Base-by-base conservation (phyloP, 495 filamentous ascomycete genomes). In the Lindgomyces ingoldianus region DNA sequence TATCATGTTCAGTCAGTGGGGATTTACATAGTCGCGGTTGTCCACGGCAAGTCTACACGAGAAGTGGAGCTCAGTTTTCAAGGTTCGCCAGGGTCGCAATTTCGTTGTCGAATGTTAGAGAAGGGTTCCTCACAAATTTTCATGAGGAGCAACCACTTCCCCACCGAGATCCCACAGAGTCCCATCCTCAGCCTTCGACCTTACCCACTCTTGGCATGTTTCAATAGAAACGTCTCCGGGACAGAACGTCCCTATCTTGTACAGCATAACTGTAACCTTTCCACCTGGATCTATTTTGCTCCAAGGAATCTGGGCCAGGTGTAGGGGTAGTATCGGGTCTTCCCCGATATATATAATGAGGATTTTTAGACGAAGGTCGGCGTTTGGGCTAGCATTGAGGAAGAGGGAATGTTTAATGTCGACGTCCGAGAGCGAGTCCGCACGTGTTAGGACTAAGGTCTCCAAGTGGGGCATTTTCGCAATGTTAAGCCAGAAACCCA, bases 391-490 rank as follows among this genome's bases (percentile, higher is more conserved):
- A n/a, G n/a, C n/a, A n/a, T n/a, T n/a, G n/a, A 14, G n/a, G 22
- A 41, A 56, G 42, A 55, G 61, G 39, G 47, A 42, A n/a, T 26
- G n/a, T 26, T 66, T 60, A 12, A 66, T 55, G 21, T 65, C 59
- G 0, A 26, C 22, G 26, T 65, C 64, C 29, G 61, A 39, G 22
- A 75, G 49, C 16, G 62, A 36, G 33, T 73, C 64, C 12, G 75
- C 69, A 48, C 76, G 73, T n/a, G 74, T 73, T 48, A 78, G 64
- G 33, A 78, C 71, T 6, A 79, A 48, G 24, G 70, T 74, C 19
- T 72, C 73, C n/a, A 77, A 41, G 18, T 62, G 41, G 1, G 65
- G 50, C 70, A 75, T 62, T 36, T 57, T 50, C 14, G 62, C 69
- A 8, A 79, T 61, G 22, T 57, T 54, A 4, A 39, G 30, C 64